Evolutionary conservation across 495 filamentous ascomycete species (phyloP).

Genomic region (Neurospora sp.): DNA sequence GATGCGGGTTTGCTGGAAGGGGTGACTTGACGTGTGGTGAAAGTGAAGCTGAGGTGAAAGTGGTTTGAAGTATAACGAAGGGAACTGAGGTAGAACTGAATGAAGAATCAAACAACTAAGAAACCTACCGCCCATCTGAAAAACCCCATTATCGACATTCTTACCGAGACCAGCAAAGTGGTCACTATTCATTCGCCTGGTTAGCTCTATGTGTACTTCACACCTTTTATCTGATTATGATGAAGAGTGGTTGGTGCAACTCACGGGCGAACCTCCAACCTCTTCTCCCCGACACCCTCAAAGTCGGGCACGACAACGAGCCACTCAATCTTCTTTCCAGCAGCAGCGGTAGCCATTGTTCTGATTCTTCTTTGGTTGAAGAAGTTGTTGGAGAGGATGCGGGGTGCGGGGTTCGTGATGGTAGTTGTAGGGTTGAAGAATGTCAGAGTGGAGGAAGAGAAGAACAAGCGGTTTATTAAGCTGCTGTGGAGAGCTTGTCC

Average conservation of each 20-base stretch:
- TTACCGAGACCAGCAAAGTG: slow-evolving; percentile 46
- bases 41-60: too few species aligned
- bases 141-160: slow-evolving; percentile 33
- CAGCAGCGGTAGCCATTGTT: slow-evolving; percentile 30
- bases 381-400: background rate
- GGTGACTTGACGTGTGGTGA: too few species aligned
- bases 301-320: slow-evolving; percentile 78
- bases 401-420: background rate
- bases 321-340: slow-evolving; percentile 59
- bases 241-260: slow-evolving; percentile 16
- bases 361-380: background rate
- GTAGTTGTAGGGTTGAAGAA: background rate
- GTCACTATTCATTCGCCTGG: slow-evolving; percentile 25
- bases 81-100: background rate
- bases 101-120: background rate
- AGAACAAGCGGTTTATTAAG: background rate
- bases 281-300: slow-evolving; percentile 50
- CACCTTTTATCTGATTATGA: too few species aligned
- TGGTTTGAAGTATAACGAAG: too few species aligned
- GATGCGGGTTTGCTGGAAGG: too few species aligned
- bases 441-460: background rate
- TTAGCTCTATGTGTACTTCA: background rate
- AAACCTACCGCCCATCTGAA: slow-evolving; percentile 47
- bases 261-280: slow-evolving; percentile 64
- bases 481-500: background rate